These are phyloP conservation scores for Saussurea involucrata DNA, from an alignment of 129 eudicot genomes.

Conservation along the genomic window DNA sequence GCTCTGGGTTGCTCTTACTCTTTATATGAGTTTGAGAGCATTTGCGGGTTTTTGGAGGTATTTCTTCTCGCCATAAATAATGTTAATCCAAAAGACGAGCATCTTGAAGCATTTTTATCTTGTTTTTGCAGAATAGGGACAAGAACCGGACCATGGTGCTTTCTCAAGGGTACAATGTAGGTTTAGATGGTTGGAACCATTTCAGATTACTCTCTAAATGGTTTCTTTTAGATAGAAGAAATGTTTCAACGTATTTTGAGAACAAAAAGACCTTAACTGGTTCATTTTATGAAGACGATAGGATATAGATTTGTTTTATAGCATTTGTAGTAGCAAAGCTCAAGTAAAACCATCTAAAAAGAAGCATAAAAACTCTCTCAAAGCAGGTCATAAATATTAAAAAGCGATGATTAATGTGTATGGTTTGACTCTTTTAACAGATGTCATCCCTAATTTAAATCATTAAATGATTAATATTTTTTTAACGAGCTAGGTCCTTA, in stretches of 20 bases:
- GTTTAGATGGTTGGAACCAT: neutral
- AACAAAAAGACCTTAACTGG: neutral
- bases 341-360: neutral
- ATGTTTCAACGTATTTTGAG: neutral
- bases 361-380: neutral
- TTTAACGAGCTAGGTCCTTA: neutral
- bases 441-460: neutral
- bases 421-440: too few relatives aligned
- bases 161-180: slow-evolving; percentile 42
- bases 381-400: neutral
- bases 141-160: slow-evolving; percentile 84
- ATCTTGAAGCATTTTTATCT: neutral
- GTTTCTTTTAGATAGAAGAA: neutral
- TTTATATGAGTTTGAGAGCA: slow-evolving; percentile 84
- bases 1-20: slow-evolving; percentile 68
- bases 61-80: neutral
- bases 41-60: slow-evolving; percentile 89
- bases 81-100: neutral
- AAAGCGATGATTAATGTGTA: too few relatives aligned
- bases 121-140: slow-evolving; percentile 73
- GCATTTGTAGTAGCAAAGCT: neutral
- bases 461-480: too few relatives aligned
- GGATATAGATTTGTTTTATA: neutral
- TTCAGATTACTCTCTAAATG: neutral
- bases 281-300: neutral